Conservation (phyloP, 257 asterid species). For the Solanum rostratum region DNA sequence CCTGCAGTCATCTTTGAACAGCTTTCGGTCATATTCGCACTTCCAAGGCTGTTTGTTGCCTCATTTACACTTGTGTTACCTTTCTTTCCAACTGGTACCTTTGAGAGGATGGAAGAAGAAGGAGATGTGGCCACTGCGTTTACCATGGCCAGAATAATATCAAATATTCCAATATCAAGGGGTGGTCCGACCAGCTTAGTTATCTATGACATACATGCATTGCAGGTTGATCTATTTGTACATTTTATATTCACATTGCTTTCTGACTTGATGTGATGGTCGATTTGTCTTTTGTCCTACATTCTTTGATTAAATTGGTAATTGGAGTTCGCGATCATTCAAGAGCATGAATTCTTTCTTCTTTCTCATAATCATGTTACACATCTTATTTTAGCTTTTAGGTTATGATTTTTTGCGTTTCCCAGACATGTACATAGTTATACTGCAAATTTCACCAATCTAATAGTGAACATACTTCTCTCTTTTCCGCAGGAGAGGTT, state of each 20-base stretch:
- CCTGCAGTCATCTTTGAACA: constrained; percentile 85
- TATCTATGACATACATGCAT: constrained; percentile 75
- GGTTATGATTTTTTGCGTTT: background rate
- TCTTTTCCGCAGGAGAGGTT: constrained; percentile 68
- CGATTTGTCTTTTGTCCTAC: background rate
- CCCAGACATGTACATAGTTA: background rate
- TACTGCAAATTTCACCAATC: background rate
- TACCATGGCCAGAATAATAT: constrained; percentile 91
- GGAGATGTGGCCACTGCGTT: constrained; percentile 96
- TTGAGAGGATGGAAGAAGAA: constrained; percentile 90
- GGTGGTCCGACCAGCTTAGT: constrained; percentile 96
- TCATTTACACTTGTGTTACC: constrained; percentile 77
- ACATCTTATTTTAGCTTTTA: background rate
- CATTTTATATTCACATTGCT: background rate
- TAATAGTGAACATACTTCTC: background rate
- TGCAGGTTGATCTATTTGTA: constrained; percentile 43
- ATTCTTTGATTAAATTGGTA: background rate
- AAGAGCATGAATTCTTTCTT: background rate
- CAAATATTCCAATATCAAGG: constrained; percentile 78
- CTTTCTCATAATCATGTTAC: background rate
- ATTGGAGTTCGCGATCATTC: background rate
- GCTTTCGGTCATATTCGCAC: constrained; percentile 90
- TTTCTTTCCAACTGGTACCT: constrained; percentile 89
- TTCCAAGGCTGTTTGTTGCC: constrained; percentile 84
- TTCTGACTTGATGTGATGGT: background rate